Base-by-base conservation (phyloP, 2,329 filamentous ascomycete genomes). In the Parastagonospora nodorum region DNA sequence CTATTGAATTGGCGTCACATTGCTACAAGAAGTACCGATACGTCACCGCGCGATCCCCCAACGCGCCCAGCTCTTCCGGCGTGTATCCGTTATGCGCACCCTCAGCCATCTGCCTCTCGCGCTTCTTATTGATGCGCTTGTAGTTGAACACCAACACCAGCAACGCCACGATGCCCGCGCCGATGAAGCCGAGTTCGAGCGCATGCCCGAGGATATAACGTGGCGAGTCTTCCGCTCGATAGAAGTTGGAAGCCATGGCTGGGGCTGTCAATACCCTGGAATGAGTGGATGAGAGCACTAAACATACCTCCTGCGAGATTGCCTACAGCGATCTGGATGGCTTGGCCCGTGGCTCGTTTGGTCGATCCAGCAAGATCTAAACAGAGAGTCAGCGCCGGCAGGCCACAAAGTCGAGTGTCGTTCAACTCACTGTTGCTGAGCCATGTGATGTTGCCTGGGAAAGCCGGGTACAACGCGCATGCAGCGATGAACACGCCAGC, bases 241-340 rank as follows among this genome's bases (percentile, higher is more conserved):
- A 90, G 61, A 90, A 89, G 62, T 90, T 90, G 5, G 85, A 86
- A 0, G 86, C 84, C 82, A 89, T 88, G 1, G 86, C 87, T 74
- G 42, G 10, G 5, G 27, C 10, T 28, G 8, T 47, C 46, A 66
- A 56, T 15, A 32, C 30, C 9, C 4, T 11, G 35, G 15, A 4
- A 10, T 2, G 1, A 33, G 14, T 32, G 8, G 14, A 14, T 28
- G 4, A 30, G 11, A 6, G 24, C 7, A 28, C 7, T 2, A 9
- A 32, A 15, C 43, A 37, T 55, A 66, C 63, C 65, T 46, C 68
- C 66, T 19, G 64, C 66, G 74, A 79, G 55, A 53, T 81, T 81
- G 3, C 80, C 80, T 9, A 81, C 60, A 2, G 72, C 75, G 44
- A 82, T 76, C 64, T 82, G 79, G 14, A 80, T 75, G 4, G 74